A percentile compares a stretch with the other conserved stretches of the same genome.
phyloP scores from a whole-genome alignment of 1,139 yeast genomes.

The Yarrowia galli region DNA sequence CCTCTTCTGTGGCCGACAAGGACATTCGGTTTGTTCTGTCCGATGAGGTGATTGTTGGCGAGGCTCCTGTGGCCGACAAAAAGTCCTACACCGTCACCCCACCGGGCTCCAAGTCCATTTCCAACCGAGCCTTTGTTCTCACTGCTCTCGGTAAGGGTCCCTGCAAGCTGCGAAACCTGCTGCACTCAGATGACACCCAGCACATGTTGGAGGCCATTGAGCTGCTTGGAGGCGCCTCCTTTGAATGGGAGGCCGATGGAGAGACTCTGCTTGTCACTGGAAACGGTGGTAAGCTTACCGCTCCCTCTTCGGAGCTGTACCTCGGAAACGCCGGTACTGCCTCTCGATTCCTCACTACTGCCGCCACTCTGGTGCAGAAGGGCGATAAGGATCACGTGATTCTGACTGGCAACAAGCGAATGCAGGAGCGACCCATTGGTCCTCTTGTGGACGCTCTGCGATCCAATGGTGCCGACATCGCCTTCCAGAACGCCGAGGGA shows the following conservation, averaged over 20 bases:
- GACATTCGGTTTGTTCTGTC: slow-evolving; percentile 84
- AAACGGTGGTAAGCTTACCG: slow-evolving; percentile 76
- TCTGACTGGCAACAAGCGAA: slow-evolving; percentile 92
- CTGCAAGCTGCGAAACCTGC: slow-evolving; percentile 79
- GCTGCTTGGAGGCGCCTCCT: slow-evolving; percentile 79
- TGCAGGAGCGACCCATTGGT: slow-evolving; percentile 98
- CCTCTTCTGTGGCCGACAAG: slow-evolving; percentile 80
- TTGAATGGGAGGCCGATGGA: slow-evolving; percentile 78
- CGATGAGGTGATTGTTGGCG: slow-evolving; percentile 72
- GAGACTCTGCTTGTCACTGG: slow-evolving; percentile 89
- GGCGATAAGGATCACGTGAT: slow-evolving; percentile 55
- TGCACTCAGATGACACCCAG: slow-evolving; percentile 94
- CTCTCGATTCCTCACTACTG: slow-evolving; percentile 89
- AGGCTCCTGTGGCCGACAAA: slow-evolving; percentile 57
- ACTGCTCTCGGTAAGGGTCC: slow-evolving; percentile 92
- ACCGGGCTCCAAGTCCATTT: slow-evolving; percentile 97
- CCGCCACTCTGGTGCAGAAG: slow-evolving; percentile 75
- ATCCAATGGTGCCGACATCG: slow-evolving; percentile 76
- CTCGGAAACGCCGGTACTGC: slow-evolving; percentile 99
- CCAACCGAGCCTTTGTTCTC: slow-evolving; percentile 89
- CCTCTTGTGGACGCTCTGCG: slow-evolving; percentile 92
- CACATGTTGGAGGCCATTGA: slow-evolving; percentile 92
- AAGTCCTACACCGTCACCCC: slow-evolving; percentile 66
- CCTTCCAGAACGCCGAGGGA: slow-evolving; percentile 76
- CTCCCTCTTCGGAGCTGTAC: slow-evolving; percentile 71